Evolutionary conservation across 2,329 filamentous ascomycete species (phyloP).

Genomic region (Aspergillus intermedius): DNA sequence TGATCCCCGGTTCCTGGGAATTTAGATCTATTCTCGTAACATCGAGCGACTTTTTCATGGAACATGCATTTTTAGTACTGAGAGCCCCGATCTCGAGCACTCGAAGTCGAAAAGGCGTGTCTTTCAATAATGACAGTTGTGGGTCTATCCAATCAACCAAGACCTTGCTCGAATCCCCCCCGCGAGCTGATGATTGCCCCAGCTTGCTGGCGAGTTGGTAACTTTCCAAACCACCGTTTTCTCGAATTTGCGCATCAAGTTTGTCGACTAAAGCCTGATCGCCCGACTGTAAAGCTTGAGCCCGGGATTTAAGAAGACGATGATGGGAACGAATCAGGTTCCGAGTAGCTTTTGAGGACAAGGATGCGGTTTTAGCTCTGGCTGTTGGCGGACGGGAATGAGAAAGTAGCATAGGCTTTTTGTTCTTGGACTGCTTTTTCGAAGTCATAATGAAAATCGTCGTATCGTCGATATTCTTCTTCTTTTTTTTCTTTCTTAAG

Average conservation of each 20-base stretch:
- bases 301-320: constrained; percentile 51
- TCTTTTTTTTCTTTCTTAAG: background rate
- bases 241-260: constrained; percentile 46
- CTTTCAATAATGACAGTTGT: constrained; percentile 17
- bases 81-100: constrained; percentile 88
- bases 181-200: constrained; percentile 54
- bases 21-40: constrained; percentile 84
- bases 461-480: background rate
- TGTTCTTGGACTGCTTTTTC: constrained; percentile 22
- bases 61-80: constrained; percentile 78
- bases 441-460: constrained; percentile 19
- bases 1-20: constrained; percentile 69
- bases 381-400: constrained; percentile 41
- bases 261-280: constrained; percentile 35
- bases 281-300: constrained; percentile 44
- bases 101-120: constrained; percentile 38
- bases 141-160: constrained; percentile 53
- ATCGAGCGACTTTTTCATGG: constrained; percentile 61
- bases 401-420: constrained; percentile 35
- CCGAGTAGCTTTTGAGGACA: constrained; percentile 54
- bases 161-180: constrained; percentile 57
- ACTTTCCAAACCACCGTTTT: constrained; percentile 52
- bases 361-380: constrained; percentile 27
- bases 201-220: constrained; percentile 59
- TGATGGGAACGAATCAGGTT: constrained; percentile 56